phyloP scores from a whole-genome alignment of 225 moss, liverwort and hornwort genomes.

The Marchantia polymorpha region DNA sequence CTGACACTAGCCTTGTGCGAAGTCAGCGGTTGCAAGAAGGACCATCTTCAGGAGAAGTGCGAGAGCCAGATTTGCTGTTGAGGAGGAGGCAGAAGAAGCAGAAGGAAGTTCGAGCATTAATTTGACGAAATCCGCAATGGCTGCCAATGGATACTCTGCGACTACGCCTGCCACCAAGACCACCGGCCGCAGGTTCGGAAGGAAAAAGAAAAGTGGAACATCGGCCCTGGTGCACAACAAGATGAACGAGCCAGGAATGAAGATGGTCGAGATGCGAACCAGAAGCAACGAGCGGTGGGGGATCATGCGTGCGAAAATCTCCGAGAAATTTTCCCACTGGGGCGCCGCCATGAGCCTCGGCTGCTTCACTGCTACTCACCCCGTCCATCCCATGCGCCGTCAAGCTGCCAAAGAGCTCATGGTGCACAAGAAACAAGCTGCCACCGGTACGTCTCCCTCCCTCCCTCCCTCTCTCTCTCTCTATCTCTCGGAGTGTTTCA shows the following conservation, averaged over 20 bases:
- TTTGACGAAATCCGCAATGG: too few species aligned
- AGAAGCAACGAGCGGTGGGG: constrained; percentile 51
- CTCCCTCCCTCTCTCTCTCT: too few species aligned
- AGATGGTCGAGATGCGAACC: constrained; percentile 39
- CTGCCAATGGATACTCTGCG: not conserved
- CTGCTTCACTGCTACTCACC: constrained; percentile 51
- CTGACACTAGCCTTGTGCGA: too few species aligned
- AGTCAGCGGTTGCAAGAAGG: too few species aligned
- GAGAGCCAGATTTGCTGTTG: too few species aligned
- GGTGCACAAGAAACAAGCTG: constrained; percentile 46
- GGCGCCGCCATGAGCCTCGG: constrained; percentile 61
- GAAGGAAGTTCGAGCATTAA: too few species aligned
- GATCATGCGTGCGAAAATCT: constrained; percentile 45
- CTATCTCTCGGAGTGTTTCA: constrained; percentile 43
- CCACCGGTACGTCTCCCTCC: constrained; percentile 44
- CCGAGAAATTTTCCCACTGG: constrained; percentile 53
- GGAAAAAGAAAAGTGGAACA: constrained; percentile 23
- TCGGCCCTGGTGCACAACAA: constrained; percentile 22
- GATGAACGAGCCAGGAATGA: constrained; percentile 22
- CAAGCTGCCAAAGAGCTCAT: constrained; percentile 60
- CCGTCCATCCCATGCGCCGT: constrained; percentile 61
- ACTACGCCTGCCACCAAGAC: not conserved
- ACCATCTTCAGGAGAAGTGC: too few species aligned
- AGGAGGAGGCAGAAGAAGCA: too few species aligned
- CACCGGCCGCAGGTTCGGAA: not conserved